These are phyloP conservation scores for Lactarius akahatsu DNA, from an alignment of 768 basidiomycete genomes.

Conservation along the genomic window DNA sequence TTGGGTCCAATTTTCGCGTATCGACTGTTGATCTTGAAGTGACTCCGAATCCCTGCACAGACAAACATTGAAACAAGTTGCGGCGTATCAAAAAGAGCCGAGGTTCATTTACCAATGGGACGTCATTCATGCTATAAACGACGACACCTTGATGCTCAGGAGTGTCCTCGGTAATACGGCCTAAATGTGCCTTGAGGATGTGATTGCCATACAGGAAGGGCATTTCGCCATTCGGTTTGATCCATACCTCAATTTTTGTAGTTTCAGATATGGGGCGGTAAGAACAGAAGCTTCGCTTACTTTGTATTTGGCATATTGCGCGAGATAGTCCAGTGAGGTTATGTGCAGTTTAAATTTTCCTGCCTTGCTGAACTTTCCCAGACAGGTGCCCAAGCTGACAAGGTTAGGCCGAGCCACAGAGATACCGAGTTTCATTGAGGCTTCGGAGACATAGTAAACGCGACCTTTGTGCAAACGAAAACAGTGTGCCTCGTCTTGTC, in stretches of 20 bases:
- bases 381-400: conserved; percentile 90
- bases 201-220: conserved; percentile 99
- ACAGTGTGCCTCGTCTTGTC: conserved; percentile 92
- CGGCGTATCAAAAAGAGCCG: conserved; percentile 3
- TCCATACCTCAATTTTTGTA: conserved; percentile 73
- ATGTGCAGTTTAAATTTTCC: conserved; percentile 98
- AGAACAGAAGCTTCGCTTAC: conserved; percentile 42
- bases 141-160: conserved; percentile 99
- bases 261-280: conserved; percentile 1
- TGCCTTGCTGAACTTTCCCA: conserved; percentile 96
- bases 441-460: conserved; percentile 95
- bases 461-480: conserved; percentile 93
- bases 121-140: conserved; percentile 92
- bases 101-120: conserved; percentile 64
- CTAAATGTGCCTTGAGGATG: conserved; percentile 97
- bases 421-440: conserved; percentile 89
- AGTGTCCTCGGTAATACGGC: conserved; percentile 97
- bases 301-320: conserved; percentile 98
- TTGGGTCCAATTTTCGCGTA: conserved; percentile 95
- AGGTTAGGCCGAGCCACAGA: conserved; percentile 92
- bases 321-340: conserved; percentile 88
- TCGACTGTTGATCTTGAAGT: conserved; percentile 95
- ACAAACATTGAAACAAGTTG: conserved; percentile 9
- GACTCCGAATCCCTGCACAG: conserved; percentile 90
- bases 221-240: conserved; percentile 99